Conservation (phyloP, 164 flowering plant genomes). For the Saururus chinensis region DNA sequence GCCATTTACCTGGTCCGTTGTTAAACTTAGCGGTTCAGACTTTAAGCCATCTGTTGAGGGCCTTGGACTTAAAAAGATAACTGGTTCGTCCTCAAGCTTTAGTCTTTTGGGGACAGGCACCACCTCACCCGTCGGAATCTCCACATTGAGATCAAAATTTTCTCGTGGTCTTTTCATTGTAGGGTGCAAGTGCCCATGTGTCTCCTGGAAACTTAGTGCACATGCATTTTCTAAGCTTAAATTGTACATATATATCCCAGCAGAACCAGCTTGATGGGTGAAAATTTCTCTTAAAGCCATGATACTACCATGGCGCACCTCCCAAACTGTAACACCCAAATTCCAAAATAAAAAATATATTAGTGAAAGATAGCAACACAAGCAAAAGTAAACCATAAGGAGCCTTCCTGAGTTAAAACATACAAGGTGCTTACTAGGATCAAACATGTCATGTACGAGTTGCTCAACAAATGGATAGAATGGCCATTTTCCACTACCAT, state of each 20-base stretch:
- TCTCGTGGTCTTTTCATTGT: conserved; percentile 49
- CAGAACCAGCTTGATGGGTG: conserved; percentile 80
- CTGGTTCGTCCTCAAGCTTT: conserved; percentile 34
- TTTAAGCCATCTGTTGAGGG: conserved; percentile 15
- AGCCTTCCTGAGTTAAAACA: conserved; percentile 4
- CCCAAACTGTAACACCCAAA: conserved; percentile 61
- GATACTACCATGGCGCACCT: conserved; percentile 93
- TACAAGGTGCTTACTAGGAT: conserved; percentile 50
- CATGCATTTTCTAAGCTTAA: conserved; percentile 23
- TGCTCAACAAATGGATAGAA: conserved; percentile 82
- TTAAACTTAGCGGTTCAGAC: conserved; percentile 20
- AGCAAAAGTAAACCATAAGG: neutral
- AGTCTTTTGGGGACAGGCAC: conserved; percentile 48
- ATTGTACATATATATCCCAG: conserved; percentile 58
- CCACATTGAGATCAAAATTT: conserved; percentile 60
- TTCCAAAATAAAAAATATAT: conserved; percentile 1
- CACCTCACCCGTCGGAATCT: conserved; percentile 36
- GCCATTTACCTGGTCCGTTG: conserved; percentile 24
- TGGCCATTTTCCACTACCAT: conserved; percentile 81
- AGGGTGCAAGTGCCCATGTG: neutral
- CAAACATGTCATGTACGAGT: conserved; percentile 86
- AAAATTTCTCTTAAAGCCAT: conserved; percentile 96
- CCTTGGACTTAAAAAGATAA: conserved; percentile 7
- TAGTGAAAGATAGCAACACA: neutral
- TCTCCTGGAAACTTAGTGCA: conserved; percentile 20